A percentile compares a stretch with the other conserved stretches of the same genome.
These are phyloP conservation scores for Coniochaeta hoffmannii DNA, from an alignment of 2,329 filamentous ascomycete species.

Conservation along the genomic window DNA sequence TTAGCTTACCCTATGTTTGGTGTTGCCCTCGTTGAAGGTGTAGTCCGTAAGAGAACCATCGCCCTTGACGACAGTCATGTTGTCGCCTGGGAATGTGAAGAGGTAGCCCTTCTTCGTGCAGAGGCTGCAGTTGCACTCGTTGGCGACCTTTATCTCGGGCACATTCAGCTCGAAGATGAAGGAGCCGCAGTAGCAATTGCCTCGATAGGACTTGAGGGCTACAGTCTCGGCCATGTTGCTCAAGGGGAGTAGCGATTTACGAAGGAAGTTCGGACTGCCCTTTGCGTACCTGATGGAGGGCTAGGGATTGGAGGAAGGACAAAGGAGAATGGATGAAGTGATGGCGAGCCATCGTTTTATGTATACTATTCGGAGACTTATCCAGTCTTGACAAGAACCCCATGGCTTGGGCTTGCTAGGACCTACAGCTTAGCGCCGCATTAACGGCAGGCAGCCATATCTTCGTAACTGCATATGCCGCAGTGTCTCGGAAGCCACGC, in stretches of 20 bases:
- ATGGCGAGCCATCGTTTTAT: too few relatives aligned
- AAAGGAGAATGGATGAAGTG: too few relatives aligned
- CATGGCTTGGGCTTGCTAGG: too few relatives aligned
- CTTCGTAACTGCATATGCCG: too few relatives aligned
- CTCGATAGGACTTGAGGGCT: constrained; percentile 30
- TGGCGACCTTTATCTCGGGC: constrained; percentile 49
- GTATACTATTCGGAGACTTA: too few relatives aligned
- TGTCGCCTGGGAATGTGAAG: constrained; percentile 22
- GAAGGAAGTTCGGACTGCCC: too few relatives aligned
- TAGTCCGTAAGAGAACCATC: constrained; percentile 34
- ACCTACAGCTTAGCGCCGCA: too few relatives aligned
- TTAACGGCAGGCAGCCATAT: too few relatives aligned
- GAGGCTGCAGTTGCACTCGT: constrained; percentile 61
- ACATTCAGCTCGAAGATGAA: constrained; percentile 44
- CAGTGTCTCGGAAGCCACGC: too few relatives aligned
- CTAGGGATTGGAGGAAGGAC: not conserved
- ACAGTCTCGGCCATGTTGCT: constrained; percentile 11
- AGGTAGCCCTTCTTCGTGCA: constrained; percentile 44
- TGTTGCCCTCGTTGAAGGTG: constrained; percentile 28
- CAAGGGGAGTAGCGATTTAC: not conserved
- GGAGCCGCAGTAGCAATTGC: constrained; percentile 50
- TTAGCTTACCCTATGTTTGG: constrained; percentile 31
- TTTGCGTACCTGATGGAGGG: too few relatives aligned
- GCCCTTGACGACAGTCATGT: constrained; percentile 40
- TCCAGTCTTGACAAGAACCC: too few relatives aligned